These are phyloP conservation scores for Arthrobotrys sphaeroides DNA, from an alignment of 2,329 filamentous ascomycete species.

Conservation along the genomic window DNA sequence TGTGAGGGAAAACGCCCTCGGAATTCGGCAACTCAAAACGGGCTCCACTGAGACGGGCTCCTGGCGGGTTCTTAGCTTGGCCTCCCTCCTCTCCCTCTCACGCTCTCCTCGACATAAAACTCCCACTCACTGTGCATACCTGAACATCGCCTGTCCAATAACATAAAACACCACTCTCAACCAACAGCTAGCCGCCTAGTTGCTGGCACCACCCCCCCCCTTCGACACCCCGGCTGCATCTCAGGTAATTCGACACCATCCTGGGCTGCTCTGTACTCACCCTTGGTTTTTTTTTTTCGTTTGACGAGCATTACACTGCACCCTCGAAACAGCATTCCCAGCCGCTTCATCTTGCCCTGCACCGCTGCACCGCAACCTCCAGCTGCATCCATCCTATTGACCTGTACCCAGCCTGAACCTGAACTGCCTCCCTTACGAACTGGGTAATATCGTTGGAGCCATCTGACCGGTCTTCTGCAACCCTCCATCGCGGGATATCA, in stretches of 20 bases:
- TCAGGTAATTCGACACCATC: slow-evolving; percentile 7
- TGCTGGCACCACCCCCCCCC: background rate
- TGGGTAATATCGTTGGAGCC: background rate
- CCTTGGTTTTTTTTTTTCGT: slow-evolving; percentile 12
- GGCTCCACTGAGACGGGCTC: background rate
- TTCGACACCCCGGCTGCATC: slow-evolving; percentile 25
- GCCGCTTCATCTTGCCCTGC: slow-evolving; percentile 27
- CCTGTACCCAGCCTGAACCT: slow-evolving; percentile 2
- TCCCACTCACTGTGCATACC: background rate
- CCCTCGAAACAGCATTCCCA: slow-evolving; percentile 35
- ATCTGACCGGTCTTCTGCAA: slow-evolving; percentile 22
- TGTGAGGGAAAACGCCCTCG: background rate
- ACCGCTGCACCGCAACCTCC: slow-evolving; percentile 13
- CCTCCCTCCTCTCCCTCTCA: background rate
- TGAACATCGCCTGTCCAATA: background rate
- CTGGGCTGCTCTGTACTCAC: background rate
- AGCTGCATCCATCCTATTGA: background rate
- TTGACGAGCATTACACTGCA: slow-evolving; percentile 1
- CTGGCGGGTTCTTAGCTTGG: background rate
- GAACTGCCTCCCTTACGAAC: slow-evolving; percentile 2
- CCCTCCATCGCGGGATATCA: background rate
- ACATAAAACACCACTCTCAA: background rate
- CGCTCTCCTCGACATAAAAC: background rate
- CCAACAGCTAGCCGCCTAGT: background rate
- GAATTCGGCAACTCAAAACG: slow-evolving; percentile 22